Conservation (phyloP, 2,329 filamentous ascomycete species). For the Paecilomyces niveus region DNA sequence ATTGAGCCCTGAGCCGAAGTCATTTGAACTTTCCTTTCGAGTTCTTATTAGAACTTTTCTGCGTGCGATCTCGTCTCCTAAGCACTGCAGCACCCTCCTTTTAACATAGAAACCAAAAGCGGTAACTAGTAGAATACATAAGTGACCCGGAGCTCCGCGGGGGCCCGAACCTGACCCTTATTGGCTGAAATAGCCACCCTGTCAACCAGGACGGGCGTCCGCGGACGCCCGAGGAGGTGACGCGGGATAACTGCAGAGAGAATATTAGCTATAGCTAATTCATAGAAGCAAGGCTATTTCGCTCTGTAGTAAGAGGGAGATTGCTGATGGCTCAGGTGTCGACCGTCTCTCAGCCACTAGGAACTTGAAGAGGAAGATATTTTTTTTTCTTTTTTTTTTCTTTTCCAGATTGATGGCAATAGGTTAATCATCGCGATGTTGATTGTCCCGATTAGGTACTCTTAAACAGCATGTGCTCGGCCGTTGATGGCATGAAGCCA, state of each 20-base stretch:
- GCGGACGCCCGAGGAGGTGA: neutral
- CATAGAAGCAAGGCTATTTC: too few relatives aligned
- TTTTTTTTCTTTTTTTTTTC: too few relatives aligned
- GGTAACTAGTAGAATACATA: neutral
- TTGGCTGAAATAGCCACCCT: neutral
- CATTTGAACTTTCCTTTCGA: neutral
- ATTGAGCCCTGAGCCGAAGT: slow-evolving; percentile 1
- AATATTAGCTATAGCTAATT: too few relatives aligned
- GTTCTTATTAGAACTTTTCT: neutral
- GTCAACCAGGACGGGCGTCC: neutral
- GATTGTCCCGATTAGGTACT: neutral
- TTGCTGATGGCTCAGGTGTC: too few relatives aligned
- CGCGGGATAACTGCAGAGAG: neutral
- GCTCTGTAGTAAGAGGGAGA: too few relatives aligned
- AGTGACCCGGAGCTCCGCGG: neutral
- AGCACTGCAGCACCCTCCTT: neutral
- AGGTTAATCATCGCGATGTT: neutral
- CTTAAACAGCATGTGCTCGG: neutral
- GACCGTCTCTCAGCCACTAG: too few relatives aligned
- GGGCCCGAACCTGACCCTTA: neutral
- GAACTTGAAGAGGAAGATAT: too few relatives aligned
- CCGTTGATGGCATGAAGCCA: neutral
- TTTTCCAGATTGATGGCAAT: too few relatives aligned
- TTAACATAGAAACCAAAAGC: neutral
- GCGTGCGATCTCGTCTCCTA: neutral